Conservation (phyloP, 2,329 filamentous ascomycete genomes). For the Arthrobotrys pseudoclavata region DNA sequence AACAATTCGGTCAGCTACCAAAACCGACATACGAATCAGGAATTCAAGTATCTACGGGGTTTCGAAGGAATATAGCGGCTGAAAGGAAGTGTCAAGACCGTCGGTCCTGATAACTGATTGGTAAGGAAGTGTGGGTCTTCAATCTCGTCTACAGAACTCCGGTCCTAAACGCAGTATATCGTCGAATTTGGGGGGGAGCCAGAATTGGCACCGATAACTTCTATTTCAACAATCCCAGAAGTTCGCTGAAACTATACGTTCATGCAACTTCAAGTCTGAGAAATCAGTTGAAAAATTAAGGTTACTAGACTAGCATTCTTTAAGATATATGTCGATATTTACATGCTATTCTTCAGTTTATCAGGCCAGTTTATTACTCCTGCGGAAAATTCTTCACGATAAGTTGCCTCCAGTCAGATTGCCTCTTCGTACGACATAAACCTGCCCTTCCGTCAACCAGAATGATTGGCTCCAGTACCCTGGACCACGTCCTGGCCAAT, state of each 20-base stretch:
- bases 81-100: background rate
- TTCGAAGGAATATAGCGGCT: background rate
- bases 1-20: constrained; percentile 21
- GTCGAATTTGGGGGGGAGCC: background rate
- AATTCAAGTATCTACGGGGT: background rate
- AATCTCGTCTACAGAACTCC: constrained; percentile 16
- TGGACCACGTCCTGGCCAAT: constrained; percentile 43
- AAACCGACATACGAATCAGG: background rate
- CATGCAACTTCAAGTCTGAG: background rate
- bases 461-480: constrained; percentile 47
- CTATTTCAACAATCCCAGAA: background rate
- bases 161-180: constrained; percentile 26
- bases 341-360: background rate
- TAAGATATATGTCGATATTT: background rate
- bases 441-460: constrained; percentile 16
- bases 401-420: constrained; percentile 2
- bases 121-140: constrained; percentile 22
- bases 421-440: constrained; percentile 6
- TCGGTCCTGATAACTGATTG: background rate
- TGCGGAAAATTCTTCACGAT: constrained; percentile 23
- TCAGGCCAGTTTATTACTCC: constrained; percentile 3
- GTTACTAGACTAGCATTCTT: background rate
- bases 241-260: background rate
- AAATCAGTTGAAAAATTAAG: background rate
- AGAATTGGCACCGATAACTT: constrained; percentile 4